Evolutionary conservation across 148 eudicot genomes (phyloP).

Genomic region (Spergularia bocconei): DNA sequence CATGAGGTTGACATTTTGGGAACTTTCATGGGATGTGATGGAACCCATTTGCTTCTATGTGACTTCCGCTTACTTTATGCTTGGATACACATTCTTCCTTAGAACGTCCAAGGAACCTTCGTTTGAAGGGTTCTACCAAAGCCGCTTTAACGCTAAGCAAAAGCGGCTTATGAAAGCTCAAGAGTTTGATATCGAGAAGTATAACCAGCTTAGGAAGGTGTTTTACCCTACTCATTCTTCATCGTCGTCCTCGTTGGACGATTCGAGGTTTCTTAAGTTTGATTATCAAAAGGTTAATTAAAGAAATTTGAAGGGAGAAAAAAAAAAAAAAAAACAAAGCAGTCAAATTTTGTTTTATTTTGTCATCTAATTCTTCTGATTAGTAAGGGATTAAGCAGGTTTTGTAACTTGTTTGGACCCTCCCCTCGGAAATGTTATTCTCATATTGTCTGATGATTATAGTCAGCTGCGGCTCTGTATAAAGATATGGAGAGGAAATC

Average conservation of each 20-base stretch:
- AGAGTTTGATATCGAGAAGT: constrained; percentile 51
- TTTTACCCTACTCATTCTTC: constrained; percentile 33
- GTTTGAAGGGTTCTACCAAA: constrained; percentile 78
- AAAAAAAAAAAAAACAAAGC: not conserved
- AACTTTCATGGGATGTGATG: constrained; percentile 98
- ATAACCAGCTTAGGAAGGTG: constrained; percentile 52
- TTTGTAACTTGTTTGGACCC: constrained; percentile 9
- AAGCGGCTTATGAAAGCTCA: constrained; percentile 43
- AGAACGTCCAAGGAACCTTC: constrained; percentile 83
- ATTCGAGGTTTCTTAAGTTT: constrained; percentile 24
- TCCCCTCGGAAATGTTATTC: constrained; percentile 10
- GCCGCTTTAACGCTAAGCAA: constrained; percentile 73
- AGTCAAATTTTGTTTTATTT: not conserved
- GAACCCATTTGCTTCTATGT: constrained; percentile 94
- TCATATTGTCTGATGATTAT: constrained; percentile 10
- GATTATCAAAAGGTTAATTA: constrained; percentile 18
- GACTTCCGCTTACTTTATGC: constrained; percentile 78
- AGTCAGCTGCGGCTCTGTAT: constrained; percentile 28
- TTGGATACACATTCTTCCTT: constrained; percentile 74
- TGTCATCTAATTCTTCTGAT: constrained; percentile 12
- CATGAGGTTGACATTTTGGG: constrained; percentile 97
- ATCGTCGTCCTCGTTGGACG: constrained; percentile 16
- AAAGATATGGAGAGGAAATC: constrained; percentile 22
- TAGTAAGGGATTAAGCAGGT: constrained; percentile 6
- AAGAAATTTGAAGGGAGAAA: not conserved